A percentile compares a stretch with the other conserved stretches of the same genome.
These are phyloP conservation scores for Knufia fluminis DNA, from an alignment of 2,329 filamentous ascomycete genomes.

Conservation along the genomic window DNA sequence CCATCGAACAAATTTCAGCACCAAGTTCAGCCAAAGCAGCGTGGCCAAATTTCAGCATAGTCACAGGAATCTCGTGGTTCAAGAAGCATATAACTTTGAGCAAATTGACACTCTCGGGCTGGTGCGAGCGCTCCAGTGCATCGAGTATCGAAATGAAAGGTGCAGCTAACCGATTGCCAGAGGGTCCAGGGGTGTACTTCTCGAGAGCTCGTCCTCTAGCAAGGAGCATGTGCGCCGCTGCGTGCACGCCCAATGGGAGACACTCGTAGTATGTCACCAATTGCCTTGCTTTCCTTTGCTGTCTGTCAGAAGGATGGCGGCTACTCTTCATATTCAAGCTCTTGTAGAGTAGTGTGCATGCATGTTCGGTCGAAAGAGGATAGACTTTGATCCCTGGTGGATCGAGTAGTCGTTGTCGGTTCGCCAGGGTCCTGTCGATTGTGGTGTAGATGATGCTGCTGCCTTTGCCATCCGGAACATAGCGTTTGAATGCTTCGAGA, in stretches of 20 bases:
- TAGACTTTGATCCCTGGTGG: conserved; percentile 49
- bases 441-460: conserved; percentile 62
- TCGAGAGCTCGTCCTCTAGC: conserved; percentile 53
- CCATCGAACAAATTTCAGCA: conserved; percentile 32
- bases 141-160: conserved; percentile 41
- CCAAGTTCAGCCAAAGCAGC: conserved; percentile 27
- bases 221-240: conserved; percentile 53
- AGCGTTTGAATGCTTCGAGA: conserved; percentile 43
- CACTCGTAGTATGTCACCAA: conserved; percentile 55
- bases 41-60: conserved; percentile 51
- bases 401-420: conserved; percentile 52
- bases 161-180: conserved; percentile 45
- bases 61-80: conserved; percentile 56
- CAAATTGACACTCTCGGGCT: conserved; percentile 51
- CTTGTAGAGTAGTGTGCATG: conserved; percentile 51
- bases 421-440: conserved; percentile 48
- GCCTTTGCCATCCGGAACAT: conserved; percentile 55
- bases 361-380: conserved; percentile 47
- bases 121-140: conserved; percentile 29
- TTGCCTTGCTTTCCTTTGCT: conserved; percentile 49
- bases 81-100: conserved; percentile 58
- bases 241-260: conserved; percentile 59
- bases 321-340: conserved; percentile 48
- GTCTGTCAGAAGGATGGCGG: conserved; percentile 42
- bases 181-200: conserved; percentile 48